These are phyloP conservation scores for Nyssa sinensis DNA, from an alignment of 148 eudicot species.

Conservation along the genomic window DNA sequence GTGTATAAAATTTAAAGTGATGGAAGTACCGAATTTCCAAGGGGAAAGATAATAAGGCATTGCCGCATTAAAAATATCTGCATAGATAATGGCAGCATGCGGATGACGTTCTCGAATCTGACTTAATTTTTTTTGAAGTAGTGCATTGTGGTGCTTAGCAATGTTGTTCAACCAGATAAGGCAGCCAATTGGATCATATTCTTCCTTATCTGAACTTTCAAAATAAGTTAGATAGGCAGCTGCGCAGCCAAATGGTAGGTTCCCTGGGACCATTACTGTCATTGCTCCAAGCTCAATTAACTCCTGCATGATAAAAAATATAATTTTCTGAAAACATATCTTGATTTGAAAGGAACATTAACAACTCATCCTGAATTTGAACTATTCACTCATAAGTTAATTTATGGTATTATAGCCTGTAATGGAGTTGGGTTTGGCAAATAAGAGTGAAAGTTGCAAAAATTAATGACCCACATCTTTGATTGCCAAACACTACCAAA, in stretches of 20 bases:
- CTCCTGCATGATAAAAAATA: conserved; percentile 21
- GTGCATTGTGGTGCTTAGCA: conserved; percentile 19
- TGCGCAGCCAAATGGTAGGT: conserved; percentile 33
- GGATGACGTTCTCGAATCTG: conserved; percentile 21
- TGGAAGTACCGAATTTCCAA: conserved; percentile 20
- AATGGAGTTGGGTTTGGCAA: too few species aligned
- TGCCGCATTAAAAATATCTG: conserved; percentile 32
- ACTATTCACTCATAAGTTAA: too few species aligned
- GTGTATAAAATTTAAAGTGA: neutral
- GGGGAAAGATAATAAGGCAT: conserved; percentile 24
- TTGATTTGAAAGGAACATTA: too few species aligned
- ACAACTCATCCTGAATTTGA: too few species aligned
- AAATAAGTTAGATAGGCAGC: conserved; percentile 17
- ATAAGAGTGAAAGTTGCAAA: too few species aligned
- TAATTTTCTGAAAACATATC: too few species aligned
- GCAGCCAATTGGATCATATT: conserved; percentile 37
- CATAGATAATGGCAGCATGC: conserved; percentile 26
- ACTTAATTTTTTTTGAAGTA: conserved; percentile 19
- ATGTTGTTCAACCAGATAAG: conserved; percentile 25
- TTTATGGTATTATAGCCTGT: too few species aligned
- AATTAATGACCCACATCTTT: too few species aligned
- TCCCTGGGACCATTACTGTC: conserved; percentile 33
- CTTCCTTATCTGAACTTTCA: neutral
- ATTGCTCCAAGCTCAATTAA: conserved; percentile 29
- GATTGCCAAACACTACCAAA: too few species aligned